A percentile compares a stretch with the other conserved stretches of the same genome.
phyloP scores from a whole-genome alignment of 2,329 filamentous ascomycete genomes.

The Rachicladosporium sp. region DNA sequence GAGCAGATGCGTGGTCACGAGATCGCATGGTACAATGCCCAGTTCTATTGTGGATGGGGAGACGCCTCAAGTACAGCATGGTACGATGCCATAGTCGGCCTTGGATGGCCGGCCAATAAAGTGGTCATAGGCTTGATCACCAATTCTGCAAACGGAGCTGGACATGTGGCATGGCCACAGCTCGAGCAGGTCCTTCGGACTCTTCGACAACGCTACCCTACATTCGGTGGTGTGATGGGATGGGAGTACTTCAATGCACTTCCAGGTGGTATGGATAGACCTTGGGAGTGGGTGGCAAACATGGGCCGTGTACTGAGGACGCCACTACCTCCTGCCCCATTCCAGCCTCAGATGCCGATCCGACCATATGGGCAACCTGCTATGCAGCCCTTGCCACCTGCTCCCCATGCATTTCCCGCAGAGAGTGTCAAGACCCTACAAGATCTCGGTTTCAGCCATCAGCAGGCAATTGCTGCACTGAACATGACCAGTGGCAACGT shows the following conservation, averaged over 20 bases:
- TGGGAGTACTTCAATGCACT: slow-evolving; percentile 90
- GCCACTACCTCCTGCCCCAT: slow-evolving; percentile 14
- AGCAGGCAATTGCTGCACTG: slow-evolving; percentile 35
- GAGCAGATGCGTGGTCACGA: slow-evolving; percentile 53
- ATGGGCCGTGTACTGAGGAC: slow-evolving; percentile 41
- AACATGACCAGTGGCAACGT: slow-evolving; percentile 38
- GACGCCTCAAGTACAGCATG: slow-evolving; percentile 42
- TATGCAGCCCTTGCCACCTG: slow-evolving; percentile 16
- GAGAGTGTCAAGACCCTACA: slow-evolving; percentile 31
- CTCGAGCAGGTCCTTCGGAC: slow-evolving; percentile 45
- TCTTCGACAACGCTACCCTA: slow-evolving; percentile 48
- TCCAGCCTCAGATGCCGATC: slow-evolving; percentile 19
- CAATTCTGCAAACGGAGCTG: slow-evolving; percentile 57
- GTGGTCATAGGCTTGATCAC: slow-evolving; percentile 75
- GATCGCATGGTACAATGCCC: slow-evolving; percentile 78
- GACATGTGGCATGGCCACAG: slow-evolving; percentile 47
- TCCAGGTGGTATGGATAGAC: slow-evolving; percentile 48
- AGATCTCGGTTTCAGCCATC: slow-evolving; percentile 33
- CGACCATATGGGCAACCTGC: slow-evolving; percentile 16
- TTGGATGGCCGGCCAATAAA: slow-evolving; percentile 60
- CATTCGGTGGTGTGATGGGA: slow-evolving; percentile 80
- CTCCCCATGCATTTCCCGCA: slow-evolving; percentile 28
- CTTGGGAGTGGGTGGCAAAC: slow-evolving; percentile 67
- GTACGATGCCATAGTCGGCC: slow-evolving; percentile 42
- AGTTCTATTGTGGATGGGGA: slow-evolving; percentile 91